A percentile compares a stretch with the other conserved stretches of the same genome.
These are phyloP conservation scores for Galerina marginata DNA, from an alignment of 768 basidiomycete species.

Conservation along the genomic window DNA sequence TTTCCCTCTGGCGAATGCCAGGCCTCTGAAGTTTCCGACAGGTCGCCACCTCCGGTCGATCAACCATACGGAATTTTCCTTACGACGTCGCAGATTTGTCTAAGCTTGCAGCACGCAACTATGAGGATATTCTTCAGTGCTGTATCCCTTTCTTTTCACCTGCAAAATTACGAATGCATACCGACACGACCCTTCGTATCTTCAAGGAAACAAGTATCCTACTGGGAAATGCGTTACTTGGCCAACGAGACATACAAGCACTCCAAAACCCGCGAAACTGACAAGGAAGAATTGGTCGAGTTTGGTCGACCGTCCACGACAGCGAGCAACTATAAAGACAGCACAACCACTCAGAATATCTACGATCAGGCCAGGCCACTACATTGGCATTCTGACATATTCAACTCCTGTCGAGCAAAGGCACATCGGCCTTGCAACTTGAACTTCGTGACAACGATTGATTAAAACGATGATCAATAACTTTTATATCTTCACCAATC, in stretches of 20 bases:
- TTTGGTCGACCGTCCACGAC: no score
- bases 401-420: no score
- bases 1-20: no score
- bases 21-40: constrained; percentile 32
- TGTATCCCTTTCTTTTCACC: constrained; percentile 35
- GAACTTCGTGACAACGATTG: no score
- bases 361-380: no score
- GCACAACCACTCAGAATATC: no score
- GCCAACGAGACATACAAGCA: constrained; percentile 16
- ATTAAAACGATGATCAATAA: no score
- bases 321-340: no score
- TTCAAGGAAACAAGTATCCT: constrained; percentile 24
- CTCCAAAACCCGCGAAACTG: constrained; percentile 28
- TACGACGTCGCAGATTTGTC: constrained; percentile 40
- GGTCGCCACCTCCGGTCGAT: constrained; percentile 35
- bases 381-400: no score
- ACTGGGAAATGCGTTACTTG: constrained; percentile 32
- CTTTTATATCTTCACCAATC: no score
- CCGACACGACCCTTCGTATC: constrained; percentile 23
- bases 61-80: constrained; percentile 34
- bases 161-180: constrained; percentile 35
- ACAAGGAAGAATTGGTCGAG: no score
- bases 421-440: no score
- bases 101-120: constrained; percentile 40
- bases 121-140: constrained; percentile 44